Conservation (phyloP, 257 asterid genomes). For the Mentha longifolia region DNA sequence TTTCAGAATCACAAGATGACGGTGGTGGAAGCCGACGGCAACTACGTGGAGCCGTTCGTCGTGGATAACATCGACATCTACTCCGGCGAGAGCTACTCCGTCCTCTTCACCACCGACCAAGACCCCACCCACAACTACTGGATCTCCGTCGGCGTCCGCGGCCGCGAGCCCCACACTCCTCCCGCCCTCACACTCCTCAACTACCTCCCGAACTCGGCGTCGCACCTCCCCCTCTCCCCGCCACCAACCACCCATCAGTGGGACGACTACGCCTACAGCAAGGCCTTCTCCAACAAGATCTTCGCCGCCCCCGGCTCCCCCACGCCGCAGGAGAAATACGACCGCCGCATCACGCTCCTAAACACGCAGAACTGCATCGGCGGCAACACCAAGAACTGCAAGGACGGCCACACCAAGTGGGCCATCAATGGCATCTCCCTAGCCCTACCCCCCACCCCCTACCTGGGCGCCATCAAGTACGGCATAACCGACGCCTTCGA, state of each 20-base stretch:
- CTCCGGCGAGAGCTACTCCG: slow-evolving; percentile 81
- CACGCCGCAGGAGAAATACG: slow-evolving; percentile 46
- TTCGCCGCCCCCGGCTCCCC: slow-evolving; percentile 48
- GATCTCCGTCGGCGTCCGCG: slow-evolving; percentile 59
- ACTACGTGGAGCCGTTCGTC: slow-evolving; percentile 62
- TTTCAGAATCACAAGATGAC: slow-evolving; percentile 66
- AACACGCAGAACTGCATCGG: slow-evolving; percentile 70
- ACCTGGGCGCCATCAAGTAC: slow-evolving; percentile 58
- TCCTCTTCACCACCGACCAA: slow-evolving; percentile 64
- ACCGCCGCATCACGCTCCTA: slow-evolving; percentile 52
- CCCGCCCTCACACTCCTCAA: slow-evolving; percentile 69
- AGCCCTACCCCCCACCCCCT: slow-evolving; percentile 69
- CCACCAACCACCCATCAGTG: slow-evolving; percentile 69
- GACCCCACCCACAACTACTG: slow-evolving; percentile 63
- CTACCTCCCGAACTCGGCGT: slow-evolving; percentile 48
- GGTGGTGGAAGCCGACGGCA: slow-evolving; percentile 89
- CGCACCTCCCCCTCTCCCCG: slow-evolving; percentile 51
- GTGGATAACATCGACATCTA: slow-evolving; percentile 62
- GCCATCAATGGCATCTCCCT: slow-evolving; percentile 75
- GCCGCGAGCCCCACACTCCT: slow-evolving; percentile 75
- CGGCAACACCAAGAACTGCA: no score
- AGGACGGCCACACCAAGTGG: slow-evolving; percentile 78
- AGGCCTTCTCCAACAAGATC: slow-evolving; percentile 48
- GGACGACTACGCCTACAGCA: slow-evolving; percentile 66
- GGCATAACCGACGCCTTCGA: slow-evolving; percentile 45